These are phyloP conservation scores for Speleostelium caveatum DNA, from an alignment of 78 protist genomes.

Conservation along the genomic window DNA sequence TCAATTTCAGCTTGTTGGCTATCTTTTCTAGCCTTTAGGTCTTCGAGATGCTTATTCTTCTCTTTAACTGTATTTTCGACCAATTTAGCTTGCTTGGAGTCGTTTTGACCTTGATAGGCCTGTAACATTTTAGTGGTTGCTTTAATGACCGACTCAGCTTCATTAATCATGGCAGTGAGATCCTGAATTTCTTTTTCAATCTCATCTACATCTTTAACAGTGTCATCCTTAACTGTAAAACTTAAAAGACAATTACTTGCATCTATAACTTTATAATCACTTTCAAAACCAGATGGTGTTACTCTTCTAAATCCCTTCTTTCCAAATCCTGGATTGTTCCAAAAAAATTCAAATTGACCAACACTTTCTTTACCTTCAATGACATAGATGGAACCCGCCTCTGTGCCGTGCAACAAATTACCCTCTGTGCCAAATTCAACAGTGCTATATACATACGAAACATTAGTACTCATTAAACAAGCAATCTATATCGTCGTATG, in stretches of 20 bases:
- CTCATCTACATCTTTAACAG: conserved; percentile 42
- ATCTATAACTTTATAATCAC: conserved; percentile 7
- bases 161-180: conserved; percentile 11
- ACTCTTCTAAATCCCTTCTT: conserved; percentile 44
- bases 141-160: conserved; percentile 25
- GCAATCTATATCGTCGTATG: no score
- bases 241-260: conserved; percentile 19
- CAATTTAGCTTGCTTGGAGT: conserved; percentile 17
- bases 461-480: no score
- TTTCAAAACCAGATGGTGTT: conserved; percentile 39
- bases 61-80: conserved; percentile 39
- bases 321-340: conserved; percentile 70
- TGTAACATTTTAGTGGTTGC: conserved; percentile 61
- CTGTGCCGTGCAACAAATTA: conserved; percentile 49
- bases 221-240: conserved; percentile 36
- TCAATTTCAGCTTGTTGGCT: background rate
- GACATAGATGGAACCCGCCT: conserved; percentile 57
- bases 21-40: conserved; percentile 1
- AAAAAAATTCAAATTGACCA: conserved; percentile 55
- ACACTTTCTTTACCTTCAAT: conserved; percentile 20
- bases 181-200: conserved; percentile 44
- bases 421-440: conserved; percentile 66
- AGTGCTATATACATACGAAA: conserved; percentile 8
- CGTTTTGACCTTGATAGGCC: conserved; percentile 57
- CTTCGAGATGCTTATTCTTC: conserved; percentile 52